These are phyloP conservation scores for Microsporum audouinii DNA, from an alignment of 2,329 filamentous ascomycete species.

Conservation along the genomic window DNA sequence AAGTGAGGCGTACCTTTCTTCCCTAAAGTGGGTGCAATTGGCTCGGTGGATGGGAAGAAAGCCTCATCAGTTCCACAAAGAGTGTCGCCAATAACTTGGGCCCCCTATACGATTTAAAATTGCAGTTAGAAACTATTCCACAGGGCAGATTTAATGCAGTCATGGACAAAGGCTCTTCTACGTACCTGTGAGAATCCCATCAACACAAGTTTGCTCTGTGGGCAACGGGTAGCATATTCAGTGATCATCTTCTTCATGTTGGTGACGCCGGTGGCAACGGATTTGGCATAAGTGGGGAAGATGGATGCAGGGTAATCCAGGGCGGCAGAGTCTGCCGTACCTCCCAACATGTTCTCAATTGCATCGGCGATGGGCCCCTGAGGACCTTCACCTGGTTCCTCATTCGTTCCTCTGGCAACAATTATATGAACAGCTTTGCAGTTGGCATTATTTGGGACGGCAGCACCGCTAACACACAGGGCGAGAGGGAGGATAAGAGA, in stretches of 20 bases:
- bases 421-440: constrained; percentile 7
- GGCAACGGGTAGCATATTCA: constrained; percentile 6
- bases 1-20: not conserved
- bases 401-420: constrained; percentile 8
- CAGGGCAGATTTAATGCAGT: not conserved
- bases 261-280: constrained; percentile 4
- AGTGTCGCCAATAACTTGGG: constrained; percentile 10
- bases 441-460: not conserved
- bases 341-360: not conserved
- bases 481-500: not conserved
- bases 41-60: not conserved
- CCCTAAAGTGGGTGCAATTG: not conserved
- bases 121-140: not conserved
- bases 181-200: constrained; percentile 11
- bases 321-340: not conserved
- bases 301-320: constrained; percentile 9
- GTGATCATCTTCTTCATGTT: constrained; percentile 6
- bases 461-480: not conserved
- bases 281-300: constrained; percentile 9
- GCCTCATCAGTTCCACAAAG: constrained; percentile 7
- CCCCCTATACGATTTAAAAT: constrained; percentile 1
- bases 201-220: constrained; percentile 8
- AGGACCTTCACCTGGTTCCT: constrained; percentile 6
- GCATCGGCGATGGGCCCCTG: not conserved
- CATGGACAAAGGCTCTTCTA: not conserved